Evolutionary conservation across 306 rosid genomes (phyloP), one percentile per base, ranked within the genome.

Genomic region (Luffa acutangula): DNA sequence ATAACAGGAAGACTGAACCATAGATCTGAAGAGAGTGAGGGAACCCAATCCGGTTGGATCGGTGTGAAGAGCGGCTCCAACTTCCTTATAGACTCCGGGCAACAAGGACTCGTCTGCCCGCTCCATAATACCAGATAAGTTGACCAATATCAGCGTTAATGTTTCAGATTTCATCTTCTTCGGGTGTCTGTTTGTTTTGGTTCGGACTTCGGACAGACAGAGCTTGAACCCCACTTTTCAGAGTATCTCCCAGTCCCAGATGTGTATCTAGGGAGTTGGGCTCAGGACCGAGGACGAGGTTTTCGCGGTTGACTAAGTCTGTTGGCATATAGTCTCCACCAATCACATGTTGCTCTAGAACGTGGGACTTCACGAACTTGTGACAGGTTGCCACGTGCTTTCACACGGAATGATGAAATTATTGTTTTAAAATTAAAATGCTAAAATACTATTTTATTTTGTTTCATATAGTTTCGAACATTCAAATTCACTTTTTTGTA

Each of bases 61-160:
- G 0, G 92, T 96, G 69, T 86, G 82, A 80, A 93, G 92, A 64
- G 98, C 89, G 82, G 88, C 98, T 18, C 98, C 90, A 14, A 93
- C 92, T 89, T 93, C 98, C 87, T 90, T 93, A 88, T 91, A 93
- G 20, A 93, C 97, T 5, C 97, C 77, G 33, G 98, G 97, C 76
- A 91, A 97, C 59, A 93, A 93, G 81, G 91, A 91, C 66, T 91
- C 98, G 14, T 93, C 98, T 0, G 98, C 98, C 0, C 92, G 87
- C 88, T 91, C 97, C 98, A 93, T 91, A 57, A 93, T 89, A 69
- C 97, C 91, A 54, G 97, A 96, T 76, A 93, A 67, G 87, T 93
- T 93, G 3, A 48, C 52, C 52, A 48, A 48, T 48, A 48, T 48
- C 52, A 48, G 11, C 14, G 52, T 48, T 12, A 9, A 9, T 48